Base-by-base conservation (phyloP, 306 rosid genomes). In the Prunus mongolica region DNA sequence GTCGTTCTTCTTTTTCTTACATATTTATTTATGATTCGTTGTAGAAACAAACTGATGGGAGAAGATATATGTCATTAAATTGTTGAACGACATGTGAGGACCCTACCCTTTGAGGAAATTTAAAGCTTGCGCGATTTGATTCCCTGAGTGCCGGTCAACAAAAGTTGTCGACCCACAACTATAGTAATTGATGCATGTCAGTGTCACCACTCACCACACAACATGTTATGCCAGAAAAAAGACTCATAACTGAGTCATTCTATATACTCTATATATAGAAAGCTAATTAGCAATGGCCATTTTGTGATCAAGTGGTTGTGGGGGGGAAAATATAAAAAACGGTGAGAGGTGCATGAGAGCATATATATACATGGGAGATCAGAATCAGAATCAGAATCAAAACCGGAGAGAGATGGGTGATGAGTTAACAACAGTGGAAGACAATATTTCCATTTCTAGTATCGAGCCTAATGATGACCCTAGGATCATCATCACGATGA, bases 101-200 rank as follows among this genome's bases (percentile, higher is more conserved):
- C 46, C 15, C 12, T 32, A 20, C 51, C 51, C 47, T 55, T 19
- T 34, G 75, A 19, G 65, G 75, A 54, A 70, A 54, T 51, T 14
- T 18, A 18, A 18, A 16, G 57, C 22, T 18, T 52, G 22, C 8
- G 57, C 3, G 57, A 18, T 6, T 51, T 52, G 22, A 18, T 15
- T 52, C 34, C 20, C 13, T 10, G 30, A 30, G 20, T 24, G 66
- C 52, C 65, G 76, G 76, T 72, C 76, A 72, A 34, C 32, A 72
- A 41, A 56, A 46, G 66, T 24, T 72, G 76, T 38, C 24, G n/a
- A 56, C 52, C 54, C 22, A 4, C 8, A 60, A 24, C 12, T 0
- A 56, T 0, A 6, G 9, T 6, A 38, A 38, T 38, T 38, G 44
- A 38, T 38, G 44, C 44, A 38, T 38, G 44, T 38, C 44, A 38